Conservation (phyloP, 2,329 filamentous ascomycete species). For the Onygenales sp. region DNA sequence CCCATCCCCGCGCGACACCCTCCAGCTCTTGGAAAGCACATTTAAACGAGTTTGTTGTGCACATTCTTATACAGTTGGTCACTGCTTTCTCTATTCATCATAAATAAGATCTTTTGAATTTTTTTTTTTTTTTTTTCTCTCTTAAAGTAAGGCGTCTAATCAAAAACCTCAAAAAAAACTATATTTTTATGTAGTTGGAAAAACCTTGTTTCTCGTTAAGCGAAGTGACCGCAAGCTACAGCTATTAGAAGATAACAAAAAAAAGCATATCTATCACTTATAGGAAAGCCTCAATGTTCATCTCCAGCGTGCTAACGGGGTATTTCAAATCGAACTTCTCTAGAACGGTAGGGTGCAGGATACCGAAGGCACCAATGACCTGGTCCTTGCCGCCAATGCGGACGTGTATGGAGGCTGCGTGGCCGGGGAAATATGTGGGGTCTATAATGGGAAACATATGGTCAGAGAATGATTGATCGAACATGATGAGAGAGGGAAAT, state of each 20-base stretch:
- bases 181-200: no score
- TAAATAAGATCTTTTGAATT: no score
- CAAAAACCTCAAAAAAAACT: no score
- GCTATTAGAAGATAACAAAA: neutral
- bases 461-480: neutral
- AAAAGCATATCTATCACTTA: constrained; percentile 29
- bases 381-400: constrained; percentile 63
- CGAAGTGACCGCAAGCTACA: no score
- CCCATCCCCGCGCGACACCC: no score
- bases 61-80: no score
- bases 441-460: constrained; percentile 31
- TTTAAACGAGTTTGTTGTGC: no score
- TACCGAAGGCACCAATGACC: constrained; percentile 82
- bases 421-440: constrained; percentile 82
- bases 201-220: neutral
- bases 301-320: constrained; percentile 86
- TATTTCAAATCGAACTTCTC: constrained; percentile 90
- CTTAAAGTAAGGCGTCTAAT: no score
- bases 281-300: constrained; percentile 90
- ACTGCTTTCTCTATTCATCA: no score
- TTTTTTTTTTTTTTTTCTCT: no score
- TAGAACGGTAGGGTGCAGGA: constrained; percentile 84
- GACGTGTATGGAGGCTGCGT: constrained; percentile 76
- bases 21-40: no score
- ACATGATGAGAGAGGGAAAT: neutral